Base-by-base conservation (phyloP, 2,329 filamentous ascomycete species). In the Monosporascus sp. region DNA sequence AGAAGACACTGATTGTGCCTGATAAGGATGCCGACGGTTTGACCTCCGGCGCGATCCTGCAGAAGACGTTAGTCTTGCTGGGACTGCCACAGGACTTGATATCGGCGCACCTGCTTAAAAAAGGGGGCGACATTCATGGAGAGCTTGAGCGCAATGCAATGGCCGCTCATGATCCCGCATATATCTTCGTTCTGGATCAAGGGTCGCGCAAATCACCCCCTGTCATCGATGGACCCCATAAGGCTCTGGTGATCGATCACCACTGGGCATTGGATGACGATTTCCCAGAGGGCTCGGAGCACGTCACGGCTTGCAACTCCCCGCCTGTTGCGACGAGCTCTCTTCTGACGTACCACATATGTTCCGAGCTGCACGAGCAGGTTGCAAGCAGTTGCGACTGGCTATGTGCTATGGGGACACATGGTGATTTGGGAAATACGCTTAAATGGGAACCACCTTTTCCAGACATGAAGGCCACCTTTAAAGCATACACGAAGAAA, bases 11-110 rank as follows among this genome's bases (percentile, higher is more conserved):
- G 18, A 82, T 89, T 15, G 75, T 87, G 0, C 86, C 86, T 0
- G 85, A 88, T 63, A 88, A 87, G 62, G 85, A 88, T 59, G 84
- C 84, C 3, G 85, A 88, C 65, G 86, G 85, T 0, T 71, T 89
- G 3, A 79, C 79, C 2, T 81, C 85, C 2, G 86, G 85, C 1
- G 79, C 79, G 1, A 87, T 88, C 31, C 65, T 88, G 2, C 73
- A 81, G 52, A 79, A 78, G 51, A 86, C 84, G 0, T 71, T 88
- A 3, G 66, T 78, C 2, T 68, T 80, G 2, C 77, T 88, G 0
- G 85, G 85, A 2, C 73, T 87, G 1, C 66, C 77, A 9, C 58
- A 73, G 7, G 66, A 73, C 7, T 68, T 79, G 1, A 82, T 88
- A 52, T 72, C 78, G 3, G 76, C 80, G 0, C 82, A 88, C 63